Evolutionary conservation across 23 red algal genomes (phyloP).

Genomic region (Cyanidioschyzon merolae): DNA sequence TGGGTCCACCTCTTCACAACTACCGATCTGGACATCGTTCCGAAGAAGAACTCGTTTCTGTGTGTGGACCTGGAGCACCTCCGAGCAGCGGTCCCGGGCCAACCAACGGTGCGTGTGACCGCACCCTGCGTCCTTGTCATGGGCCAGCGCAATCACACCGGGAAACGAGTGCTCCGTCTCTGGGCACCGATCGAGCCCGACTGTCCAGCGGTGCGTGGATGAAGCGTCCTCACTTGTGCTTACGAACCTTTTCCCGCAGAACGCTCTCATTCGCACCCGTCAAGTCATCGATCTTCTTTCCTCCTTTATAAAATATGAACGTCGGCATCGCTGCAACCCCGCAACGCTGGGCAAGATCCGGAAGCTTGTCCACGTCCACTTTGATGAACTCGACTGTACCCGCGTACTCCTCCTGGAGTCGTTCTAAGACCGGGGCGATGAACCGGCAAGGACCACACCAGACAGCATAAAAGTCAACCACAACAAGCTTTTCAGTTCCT

Average conservation of each 20-base stretch:
- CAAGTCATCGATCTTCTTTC: constrained; percentile 47
- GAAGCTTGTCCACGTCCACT: constrained; percentile 82
- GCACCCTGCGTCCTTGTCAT: too few species aligned
- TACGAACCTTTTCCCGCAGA: constrained; percentile 25
- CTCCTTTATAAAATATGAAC: constrained; percentile 63
- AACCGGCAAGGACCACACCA: constrained; percentile 91
- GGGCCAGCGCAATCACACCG: too few species aligned
- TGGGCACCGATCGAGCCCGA: too few species aligned
- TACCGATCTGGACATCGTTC: too few species aligned
- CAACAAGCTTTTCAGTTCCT: constrained; percentile 19
- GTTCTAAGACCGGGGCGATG: constrained; percentile 70
- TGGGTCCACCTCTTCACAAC: too few species aligned
- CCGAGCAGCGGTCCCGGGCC: too few species aligned
- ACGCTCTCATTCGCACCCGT: constrained; percentile 40
- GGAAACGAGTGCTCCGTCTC: too few species aligned
- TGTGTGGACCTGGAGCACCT: too few species aligned
- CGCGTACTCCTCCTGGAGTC: constrained; percentile 36
- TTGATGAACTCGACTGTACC: constrained; percentile 59
- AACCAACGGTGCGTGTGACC: too few species aligned
- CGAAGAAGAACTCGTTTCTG: too few species aligned
- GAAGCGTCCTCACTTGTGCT: constrained; percentile 19
- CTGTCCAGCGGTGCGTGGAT: too few species aligned
- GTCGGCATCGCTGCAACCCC: constrained; percentile 82
- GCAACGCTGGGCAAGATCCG: constrained; percentile 53
- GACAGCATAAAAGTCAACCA: constrained; percentile 82